A percentile compares a stretch with the other conserved stretches of the same genome.
Conservation (phyloP, 2,329 filamentous ascomycete species). For the Botrytis sinoallii region DNA sequence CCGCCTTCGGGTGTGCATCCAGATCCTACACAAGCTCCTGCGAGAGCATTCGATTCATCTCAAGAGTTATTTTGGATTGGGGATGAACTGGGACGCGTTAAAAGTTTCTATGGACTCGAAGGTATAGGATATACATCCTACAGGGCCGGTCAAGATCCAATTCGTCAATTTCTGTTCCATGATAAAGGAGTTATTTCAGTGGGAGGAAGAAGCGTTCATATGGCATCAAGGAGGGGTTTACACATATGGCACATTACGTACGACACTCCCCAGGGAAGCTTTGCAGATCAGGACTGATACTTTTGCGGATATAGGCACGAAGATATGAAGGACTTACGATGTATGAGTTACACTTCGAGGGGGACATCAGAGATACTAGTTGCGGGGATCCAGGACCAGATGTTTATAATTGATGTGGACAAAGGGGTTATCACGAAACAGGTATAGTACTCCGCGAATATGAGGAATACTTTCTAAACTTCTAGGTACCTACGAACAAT, state of each 20-base stretch:
- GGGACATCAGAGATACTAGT: slow-evolving; percentile 80
- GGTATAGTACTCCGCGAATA: slow-evolving; percentile 40
- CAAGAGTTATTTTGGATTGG: slow-evolving; percentile 93
- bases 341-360: slow-evolving; percentile 93
- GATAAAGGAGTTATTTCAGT: slow-evolving; percentile 88
- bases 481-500: slow-evolving; percentile 64
- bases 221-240: slow-evolving; percentile 77
- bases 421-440: slow-evolving; percentile 72
- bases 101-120: slow-evolving; percentile 82
- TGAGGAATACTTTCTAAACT: slow-evolving; percentile 35
- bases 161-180: slow-evolving; percentile 87
- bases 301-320: slow-evolving; percentile 50
- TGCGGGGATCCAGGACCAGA: slow-evolving; percentile 79
- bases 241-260: slow-evolving; percentile 86
- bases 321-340: slow-evolving; percentile 82
- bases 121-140: slow-evolving; percentile 89
- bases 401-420: slow-evolving; percentile 72
- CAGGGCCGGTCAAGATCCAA: slow-evolving; percentile 71
- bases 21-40: slow-evolving; percentile 68
- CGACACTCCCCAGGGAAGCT: slow-evolving; percentile 12
- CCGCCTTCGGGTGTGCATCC: slow-evolving; percentile 71
- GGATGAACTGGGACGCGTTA: slow-evolving; percentile 81
- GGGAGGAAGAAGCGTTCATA: slow-evolving; percentile 79
- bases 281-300: slow-evolving; percentile 26
- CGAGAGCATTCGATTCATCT: slow-evolving; percentile 82